Evolutionary conservation across 371 early-diverging fungal genomes (phyloP).

Genomic region (Lichtheimia hyalospora): DNA sequence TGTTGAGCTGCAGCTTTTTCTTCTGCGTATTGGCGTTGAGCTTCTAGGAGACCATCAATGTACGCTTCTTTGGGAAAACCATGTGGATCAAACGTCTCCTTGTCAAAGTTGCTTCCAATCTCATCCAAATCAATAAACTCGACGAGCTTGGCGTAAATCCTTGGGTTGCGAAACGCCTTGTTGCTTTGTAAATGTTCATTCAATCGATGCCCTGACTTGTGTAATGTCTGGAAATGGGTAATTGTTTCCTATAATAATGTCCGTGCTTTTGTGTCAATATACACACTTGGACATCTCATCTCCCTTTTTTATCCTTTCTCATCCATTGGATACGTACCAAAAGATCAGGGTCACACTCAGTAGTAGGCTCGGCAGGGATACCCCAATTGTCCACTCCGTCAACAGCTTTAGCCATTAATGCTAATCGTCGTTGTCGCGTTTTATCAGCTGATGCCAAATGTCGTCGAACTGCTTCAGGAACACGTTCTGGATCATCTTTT

Average conservation of each 20-base stretch:
- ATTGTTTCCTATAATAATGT: constrained; percentile 53
- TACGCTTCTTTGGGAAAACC: constrained; percentile 47
- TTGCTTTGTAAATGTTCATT: constrained; percentile 70
- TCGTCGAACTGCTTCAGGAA: constrained; percentile 1
- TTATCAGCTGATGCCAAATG: constrained; percentile 15
- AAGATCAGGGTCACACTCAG: constrained; percentile 50
- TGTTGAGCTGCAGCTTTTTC: constrained; percentile 38
- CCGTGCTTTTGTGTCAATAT: neutral
- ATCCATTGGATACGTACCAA: constrained; percentile 28
- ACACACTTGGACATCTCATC: too few relatives aligned
- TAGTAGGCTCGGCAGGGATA: constrained; percentile 51
- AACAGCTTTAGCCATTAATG: constrained; percentile 37
- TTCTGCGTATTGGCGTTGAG: constrained; percentile 41
- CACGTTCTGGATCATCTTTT: neutral
- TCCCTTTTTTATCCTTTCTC: neutral
- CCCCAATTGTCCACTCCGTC: constrained; percentile 47
- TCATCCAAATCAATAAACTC: constrained; percentile 75
- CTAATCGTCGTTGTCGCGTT: constrained; percentile 16
- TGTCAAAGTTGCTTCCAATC: constrained; percentile 64
- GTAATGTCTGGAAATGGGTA: constrained; percentile 57
- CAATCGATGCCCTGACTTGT: constrained; percentile 54
- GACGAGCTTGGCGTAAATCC: constrained; percentile 77
- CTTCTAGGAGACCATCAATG: constrained; percentile 53
- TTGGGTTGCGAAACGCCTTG: constrained; percentile 79
- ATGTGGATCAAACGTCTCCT: constrained; percentile 58